phyloP scores from a whole-genome alignment of 2,329 filamentous ascomycete genomes.

The Herpomyces periplanetae region DNA sequence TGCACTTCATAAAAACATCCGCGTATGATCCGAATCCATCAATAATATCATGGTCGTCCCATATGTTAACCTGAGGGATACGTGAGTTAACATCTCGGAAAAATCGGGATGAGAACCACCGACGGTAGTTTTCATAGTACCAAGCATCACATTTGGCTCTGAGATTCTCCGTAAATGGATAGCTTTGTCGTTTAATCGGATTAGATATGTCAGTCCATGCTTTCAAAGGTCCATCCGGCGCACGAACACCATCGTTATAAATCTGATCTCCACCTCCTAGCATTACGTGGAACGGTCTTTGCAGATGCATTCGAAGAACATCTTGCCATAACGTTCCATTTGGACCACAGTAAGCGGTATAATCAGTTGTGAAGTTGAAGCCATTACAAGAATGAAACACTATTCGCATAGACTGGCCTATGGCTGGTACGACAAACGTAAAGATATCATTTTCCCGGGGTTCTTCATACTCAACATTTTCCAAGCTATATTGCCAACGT shows the following conservation, averaged over 20 bases:
- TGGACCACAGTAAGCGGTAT: slow-evolving; percentile 19
- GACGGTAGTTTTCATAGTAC: slow-evolving; percentile 19
- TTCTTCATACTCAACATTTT: slow-evolving; percentile 13
- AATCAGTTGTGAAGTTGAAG: slow-evolving; percentile 22
- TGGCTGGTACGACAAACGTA: slow-evolving; percentile 16
- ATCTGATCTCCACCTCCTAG: slow-evolving; percentile 70
- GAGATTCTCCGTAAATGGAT: slow-evolving; percentile 22
- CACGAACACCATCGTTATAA: slow-evolving; percentile 37
- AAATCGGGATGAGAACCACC: slow-evolving; percentile 26
- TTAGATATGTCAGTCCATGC: slow-evolving; percentile 19
- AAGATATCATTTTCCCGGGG: slow-evolving; percentile 6
- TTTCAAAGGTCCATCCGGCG: slow-evolving; percentile 38
- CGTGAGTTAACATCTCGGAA: slow-evolving; percentile 19
- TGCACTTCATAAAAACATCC: slow-evolving; percentile 22
- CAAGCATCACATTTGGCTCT: slow-evolving; percentile 17
- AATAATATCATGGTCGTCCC: slow-evolving; percentile 22
- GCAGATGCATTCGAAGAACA: slow-evolving; percentile 17
- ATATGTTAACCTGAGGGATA: slow-evolving; percentile 22
- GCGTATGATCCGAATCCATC: slow-evolving; percentile 25
- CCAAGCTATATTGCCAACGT: slow-evolving; percentile 37
- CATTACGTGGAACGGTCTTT: slow-evolving; percentile 23
- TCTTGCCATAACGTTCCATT: slow-evolving; percentile 25
- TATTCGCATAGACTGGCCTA: slow-evolving; percentile 22
- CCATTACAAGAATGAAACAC: slow-evolving; percentile 30
- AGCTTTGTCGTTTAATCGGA: slow-evolving; percentile 17